Conservation (phyloP, 768 basidiomycete genomes). For the Phylloporus rhodoxanthus region DNA sequence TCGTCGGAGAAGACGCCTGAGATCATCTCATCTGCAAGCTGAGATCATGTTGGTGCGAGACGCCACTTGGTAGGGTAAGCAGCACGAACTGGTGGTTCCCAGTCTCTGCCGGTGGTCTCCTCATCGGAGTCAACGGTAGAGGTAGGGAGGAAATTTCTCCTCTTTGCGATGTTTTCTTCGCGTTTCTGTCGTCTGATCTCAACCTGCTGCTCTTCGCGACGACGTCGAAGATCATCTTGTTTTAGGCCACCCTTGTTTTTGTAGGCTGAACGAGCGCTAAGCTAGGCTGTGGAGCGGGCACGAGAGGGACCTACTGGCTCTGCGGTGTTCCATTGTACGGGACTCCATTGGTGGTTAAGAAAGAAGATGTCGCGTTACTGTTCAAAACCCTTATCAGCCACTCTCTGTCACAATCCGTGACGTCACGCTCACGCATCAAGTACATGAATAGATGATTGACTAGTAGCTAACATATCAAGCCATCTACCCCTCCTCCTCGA, state of each 20-base stretch:
- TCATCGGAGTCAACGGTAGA: slow-evolving; percentile 85
- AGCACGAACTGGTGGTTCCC: slow-evolving; percentile 67
- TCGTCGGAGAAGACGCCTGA: slow-evolving; percentile 88
- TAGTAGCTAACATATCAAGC: neutral
- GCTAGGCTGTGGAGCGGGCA: slow-evolving; percentile 5
- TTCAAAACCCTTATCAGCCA: slow-evolving; percentile 25
- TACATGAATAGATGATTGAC: neutral
- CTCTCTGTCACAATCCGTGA: slow-evolving; percentile 20
- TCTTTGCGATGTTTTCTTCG: slow-evolving; percentile 97
- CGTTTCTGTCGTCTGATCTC: slow-evolving; percentile 98
- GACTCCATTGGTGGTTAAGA: slow-evolving; percentile 41
- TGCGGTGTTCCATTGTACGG: slow-evolving; percentile 70
- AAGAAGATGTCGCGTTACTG: slow-evolving; percentile 12
- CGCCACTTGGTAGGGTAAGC: slow-evolving; percentile 8
- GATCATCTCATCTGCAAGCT: slow-evolving; percentile 92
- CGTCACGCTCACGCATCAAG: slow-evolving; percentile 6
- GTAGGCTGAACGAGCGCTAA: slow-evolving; percentile 55
- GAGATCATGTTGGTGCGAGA: slow-evolving; percentile 9
- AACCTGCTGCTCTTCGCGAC: slow-evolving; percentile 97
- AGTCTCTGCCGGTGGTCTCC: slow-evolving; percentile 60
- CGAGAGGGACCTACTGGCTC: slow-evolving; percentile 50
- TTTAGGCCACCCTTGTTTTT: slow-evolving; percentile 88
- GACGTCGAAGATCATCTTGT: slow-evolving; percentile 89
- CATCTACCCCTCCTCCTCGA: slow-evolving; percentile 52
- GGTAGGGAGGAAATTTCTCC: slow-evolving; percentile 84